Base-by-base conservation (phyloP, 2,329 filamentous ascomycete species). In the Colletotrichum scovillei region DNA sequence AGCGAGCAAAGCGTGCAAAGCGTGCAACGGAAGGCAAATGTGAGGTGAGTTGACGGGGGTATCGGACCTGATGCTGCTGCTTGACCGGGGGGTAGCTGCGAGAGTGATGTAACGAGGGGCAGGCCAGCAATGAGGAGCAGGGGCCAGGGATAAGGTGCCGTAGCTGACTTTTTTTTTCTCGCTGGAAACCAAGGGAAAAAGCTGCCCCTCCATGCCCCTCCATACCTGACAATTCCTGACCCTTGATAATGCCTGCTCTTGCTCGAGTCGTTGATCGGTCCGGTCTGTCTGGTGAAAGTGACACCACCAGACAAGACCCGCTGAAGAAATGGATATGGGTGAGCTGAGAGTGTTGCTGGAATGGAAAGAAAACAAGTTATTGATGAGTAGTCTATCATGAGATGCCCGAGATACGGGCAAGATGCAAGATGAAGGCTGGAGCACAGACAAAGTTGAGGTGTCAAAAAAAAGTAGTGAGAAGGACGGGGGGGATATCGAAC, bases 61-160 rank as follows among this genome's bases (percentile, higher is more conserved):
- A 55, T 68, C 58, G 69, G 64, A 68, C 69, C 60, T 72, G 67
- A 53, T 68, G 56, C 55, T 67, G 60, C 53, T 63, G 49, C 53
- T 63, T 16, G 58, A 72, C 69, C 64, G 64, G 69, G 69, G 69
- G 64, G 52, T 68, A 72, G 69, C 69, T 72, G 64, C 38, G 64
- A 63, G 58, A 58, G 68, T 72, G 69, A 72, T 72, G 69, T 72
- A 72, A 72, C 69, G 69, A 72, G 69, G 69, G 69, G 69, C 69
- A 72, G 49, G 64, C 64, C 69, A 71, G 68, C 63, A 71, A 22
- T 46, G 35, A 55, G 22, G 56, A 68, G 64, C 58, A 66, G 46
- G 69, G 60, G 11, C 69, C 57, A 72, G 58, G 69, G 69, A 72
- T 68, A 63, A 68, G 69, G 64, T 68, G 58, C 58, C 38, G 69